Evolutionary conservation across 768 basidiomycete species (phyloP), one percentile per base, ranked within the genome.

Genomic region (Cyathus striatus): DNA sequence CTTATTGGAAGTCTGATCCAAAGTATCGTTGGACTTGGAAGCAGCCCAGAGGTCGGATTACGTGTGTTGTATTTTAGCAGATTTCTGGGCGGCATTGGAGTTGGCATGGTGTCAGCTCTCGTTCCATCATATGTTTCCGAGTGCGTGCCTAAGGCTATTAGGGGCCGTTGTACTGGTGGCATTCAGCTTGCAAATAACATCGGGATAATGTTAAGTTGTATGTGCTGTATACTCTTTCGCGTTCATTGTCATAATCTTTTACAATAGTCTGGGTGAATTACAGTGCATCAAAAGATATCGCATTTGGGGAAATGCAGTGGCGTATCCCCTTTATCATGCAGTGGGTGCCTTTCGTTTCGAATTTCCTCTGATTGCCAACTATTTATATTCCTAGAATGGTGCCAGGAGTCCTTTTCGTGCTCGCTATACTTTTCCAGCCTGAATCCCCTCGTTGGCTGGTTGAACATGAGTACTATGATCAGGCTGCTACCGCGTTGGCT

Each of bases 371-470:
- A 43, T 20, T 12, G 16, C 23, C n/a, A 16, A 34, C 20, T 12
- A 13, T 2, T 18, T 16, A 32, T 10, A 20, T 7, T 23, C 21
- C 14, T 41, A 64, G 64, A 43, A 51, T 79, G 41, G 48, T 81
- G 27, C 79, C 77, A 3, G 76, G 77, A 2, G 53, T 75, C 14
- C 46, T 80, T 0, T 72, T 81, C 49, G 50, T 72, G 6, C 42
- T 68, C 25, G 53, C 61, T 4, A 75, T 79, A 69, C 36, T 66
- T 5, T 68, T 67, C 41, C 72, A 76, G 43, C 73, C 75, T 4
- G 78, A 79, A 49, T 78, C 77, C 1, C 78, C 78, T 10, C 64
- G 77, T n/a, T 78, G 72, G 73, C 57, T 79, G 18, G 75, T 72
- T 18, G 76, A 76, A 51, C 63, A 68, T 40, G 59, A 63, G 21